Evolutionary conservation across 2,329 filamentous ascomycete species (phyloP).

Genomic region (Pseudopyricularia cyperi): DNA sequence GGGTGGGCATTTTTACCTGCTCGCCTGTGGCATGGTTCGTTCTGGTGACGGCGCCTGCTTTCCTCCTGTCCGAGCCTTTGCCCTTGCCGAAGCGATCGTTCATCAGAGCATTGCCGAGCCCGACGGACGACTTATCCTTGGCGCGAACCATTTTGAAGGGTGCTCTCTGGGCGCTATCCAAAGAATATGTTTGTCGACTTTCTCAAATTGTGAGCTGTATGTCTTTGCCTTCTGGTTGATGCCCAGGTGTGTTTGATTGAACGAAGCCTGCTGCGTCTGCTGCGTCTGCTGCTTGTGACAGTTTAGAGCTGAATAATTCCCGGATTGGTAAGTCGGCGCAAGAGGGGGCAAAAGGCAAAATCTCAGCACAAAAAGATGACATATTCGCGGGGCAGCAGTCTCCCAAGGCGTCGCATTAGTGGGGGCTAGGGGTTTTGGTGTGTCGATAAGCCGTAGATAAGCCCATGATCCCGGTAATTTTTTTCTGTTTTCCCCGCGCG

Average conservation of each 20-base stretch:
- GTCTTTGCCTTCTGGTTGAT: neutral
- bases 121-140: slow-evolving; percentile 91
- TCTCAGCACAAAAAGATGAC: neutral
- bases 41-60: slow-evolving; percentile 44
- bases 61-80: slow-evolving; percentile 73
- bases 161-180: neutral
- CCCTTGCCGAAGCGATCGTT: slow-evolving; percentile 95
- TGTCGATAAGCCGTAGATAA: neutral
- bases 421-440: neutral
- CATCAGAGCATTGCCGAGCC: slow-evolving; percentile 95
- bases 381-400: neutral
- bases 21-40: slow-evolving; percentile 72
- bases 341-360: neutral
- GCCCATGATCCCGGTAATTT: slow-evolving; percentile 2
- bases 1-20: slow-evolving; percentile 32
- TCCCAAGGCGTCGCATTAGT: neutral
- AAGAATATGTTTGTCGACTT: neutral
- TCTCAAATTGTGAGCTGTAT: neutral
- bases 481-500: slow-evolving; percentile 1
- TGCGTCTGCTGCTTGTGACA: neutral
- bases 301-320: neutral
- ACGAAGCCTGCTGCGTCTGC: neutral
- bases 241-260: neutral
- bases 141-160: slow-evolving; percentile 42
- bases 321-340: neutral